These are phyloP conservation scores for Teunomyces kruisii DNA, from an alignment of 805 yeast genomes.

Conservation along the genomic window DNA sequence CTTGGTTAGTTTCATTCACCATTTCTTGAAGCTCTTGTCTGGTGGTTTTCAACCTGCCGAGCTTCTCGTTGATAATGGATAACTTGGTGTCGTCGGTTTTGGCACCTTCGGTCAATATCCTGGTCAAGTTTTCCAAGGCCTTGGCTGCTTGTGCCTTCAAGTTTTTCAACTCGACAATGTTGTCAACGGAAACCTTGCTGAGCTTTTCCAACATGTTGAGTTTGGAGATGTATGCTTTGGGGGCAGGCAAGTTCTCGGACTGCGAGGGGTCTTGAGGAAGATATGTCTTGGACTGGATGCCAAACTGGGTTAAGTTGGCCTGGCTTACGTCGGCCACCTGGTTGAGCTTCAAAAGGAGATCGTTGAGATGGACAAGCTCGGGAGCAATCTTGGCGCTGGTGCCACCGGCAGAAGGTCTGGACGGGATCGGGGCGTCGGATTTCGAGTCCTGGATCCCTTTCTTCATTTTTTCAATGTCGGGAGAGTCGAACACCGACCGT, in stretches of 20 bases:
- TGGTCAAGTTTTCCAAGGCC: conserved; percentile 24
- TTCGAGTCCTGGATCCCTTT: conserved; percentile 21
- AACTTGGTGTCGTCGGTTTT: conserved; percentile 35
- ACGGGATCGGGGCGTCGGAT: background rate
- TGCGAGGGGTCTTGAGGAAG: conserved; percentile 33
- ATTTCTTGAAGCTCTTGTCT: conserved; percentile 33
- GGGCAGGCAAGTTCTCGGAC: conserved; percentile 40
- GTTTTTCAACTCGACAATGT: conserved; percentile 30
- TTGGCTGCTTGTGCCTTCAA: conserved; percentile 26
- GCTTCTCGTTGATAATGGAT: conserved; percentile 27
- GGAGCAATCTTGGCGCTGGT: conserved; percentile 18
- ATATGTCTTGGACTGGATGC: conserved; percentile 35
- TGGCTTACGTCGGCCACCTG: conserved; percentile 26
- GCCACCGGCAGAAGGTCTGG: background rate
- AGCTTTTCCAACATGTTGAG: conserved; percentile 39
- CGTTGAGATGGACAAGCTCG: conserved; percentile 34
- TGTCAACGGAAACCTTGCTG: conserved; percentile 30
- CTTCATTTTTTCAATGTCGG: conserved; percentile 28
- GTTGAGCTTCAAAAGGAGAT: conserved; percentile 26
- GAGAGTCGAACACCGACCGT: conserved; percentile 42
- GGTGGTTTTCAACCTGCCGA: conserved; percentile 26
- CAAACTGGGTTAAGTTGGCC: conserved; percentile 39
- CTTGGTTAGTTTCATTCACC: conserved; percentile 13
- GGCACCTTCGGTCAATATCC: conserved; percentile 23
- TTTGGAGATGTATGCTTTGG: conserved; percentile 37